Conservation (phyloP, 2,329 filamentous ascomycete genomes). For the Chrysosporium queenslandicum region DNA sequence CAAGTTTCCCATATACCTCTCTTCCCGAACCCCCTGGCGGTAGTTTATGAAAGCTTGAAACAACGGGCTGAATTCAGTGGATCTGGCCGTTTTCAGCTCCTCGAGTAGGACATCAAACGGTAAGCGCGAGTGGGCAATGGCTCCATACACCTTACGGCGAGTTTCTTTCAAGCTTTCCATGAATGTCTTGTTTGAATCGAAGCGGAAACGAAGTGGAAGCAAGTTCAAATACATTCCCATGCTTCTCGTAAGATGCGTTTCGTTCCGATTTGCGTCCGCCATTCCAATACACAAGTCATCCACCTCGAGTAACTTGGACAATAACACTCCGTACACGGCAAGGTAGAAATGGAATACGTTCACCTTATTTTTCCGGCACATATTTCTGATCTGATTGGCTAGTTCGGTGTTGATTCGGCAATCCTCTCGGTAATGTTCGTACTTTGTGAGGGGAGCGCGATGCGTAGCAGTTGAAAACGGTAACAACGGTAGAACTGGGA, state of each 20-base stretch:
- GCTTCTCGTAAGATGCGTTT: slow-evolving; percentile 25
- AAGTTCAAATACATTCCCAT: slow-evolving; percentile 44
- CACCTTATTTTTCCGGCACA: slow-evolving; percentile 14
- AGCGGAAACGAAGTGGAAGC: slow-evolving; percentile 37
- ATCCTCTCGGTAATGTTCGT: slow-evolving; percentile 2
- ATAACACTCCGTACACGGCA: slow-evolving; percentile 32
- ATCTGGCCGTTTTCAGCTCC: slow-evolving; percentile 35
- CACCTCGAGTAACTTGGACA: slow-evolving; percentile 27
- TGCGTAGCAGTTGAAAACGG: not conserved
- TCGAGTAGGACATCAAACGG: slow-evolving; percentile 44
- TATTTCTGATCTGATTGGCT: not conserved
- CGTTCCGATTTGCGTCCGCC: slow-evolving; percentile 36
- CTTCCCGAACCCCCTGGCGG: slow-evolving; percentile 26
- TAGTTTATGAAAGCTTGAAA: slow-evolving; percentile 46
- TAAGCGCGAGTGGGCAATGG: slow-evolving; percentile 36
- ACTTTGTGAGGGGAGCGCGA: not conserved
- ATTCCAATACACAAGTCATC: slow-evolving; percentile 42
- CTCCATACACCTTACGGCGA: slow-evolving; percentile 25
- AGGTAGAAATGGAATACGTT: slow-evolving; percentile 43
- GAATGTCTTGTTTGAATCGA: slow-evolving; percentile 23
- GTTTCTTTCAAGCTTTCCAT: slow-evolving; percentile 23
- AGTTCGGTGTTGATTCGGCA: slow-evolving; percentile 1
- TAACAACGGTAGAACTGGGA: not conserved
- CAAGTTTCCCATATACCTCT: slow-evolving; percentile 10
- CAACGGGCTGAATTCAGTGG: slow-evolving; percentile 35